phyloP scores from a whole-genome alignment of 352 stramenopile species.

The Globisporangium middletonii region DNA sequence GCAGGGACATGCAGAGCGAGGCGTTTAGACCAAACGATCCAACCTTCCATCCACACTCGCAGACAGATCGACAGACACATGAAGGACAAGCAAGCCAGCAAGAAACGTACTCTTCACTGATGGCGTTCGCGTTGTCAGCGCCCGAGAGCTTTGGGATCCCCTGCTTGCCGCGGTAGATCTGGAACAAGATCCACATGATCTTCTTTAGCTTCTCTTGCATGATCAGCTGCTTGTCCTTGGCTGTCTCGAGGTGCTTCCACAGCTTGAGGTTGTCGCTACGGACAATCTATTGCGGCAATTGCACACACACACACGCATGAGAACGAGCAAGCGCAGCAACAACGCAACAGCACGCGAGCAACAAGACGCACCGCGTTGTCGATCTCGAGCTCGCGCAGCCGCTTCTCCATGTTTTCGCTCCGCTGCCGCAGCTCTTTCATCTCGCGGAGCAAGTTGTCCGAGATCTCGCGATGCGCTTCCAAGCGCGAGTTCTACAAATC shows the following conservation, averaged over 20 bases:
- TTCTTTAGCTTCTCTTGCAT: constrained; percentile 92
- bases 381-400: constrained; percentile 76
- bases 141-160: constrained; percentile 67
- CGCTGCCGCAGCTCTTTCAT: constrained; percentile 80
- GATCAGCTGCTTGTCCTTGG: constrained; percentile 85
- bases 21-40: constrained; percentile 22
- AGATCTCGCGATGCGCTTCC: constrained; percentile 71
- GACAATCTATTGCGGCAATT: constrained; percentile 43
- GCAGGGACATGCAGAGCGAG: constrained; percentile 11
- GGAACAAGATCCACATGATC: constrained; percentile 89
- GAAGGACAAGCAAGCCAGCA: constrained; percentile 4
- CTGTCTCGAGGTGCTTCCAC: constrained; percentile 80
- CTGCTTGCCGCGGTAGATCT: constrained; percentile 86
- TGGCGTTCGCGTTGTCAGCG: constrained; percentile 39
- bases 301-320: background rate
- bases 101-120: constrained; percentile 79
- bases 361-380: constrained; percentile 63
- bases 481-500: constrained; percentile 47
- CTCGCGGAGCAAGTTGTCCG: constrained; percentile 70
- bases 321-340: too few species aligned
- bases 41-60: constrained; percentile 6
- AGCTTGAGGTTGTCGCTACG: constrained; percentile 85
- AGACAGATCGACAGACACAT: background rate
- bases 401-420: constrained; percentile 87
- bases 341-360: background rate